Evolutionary conservation across 106 monocot genomes (phyloP).

Genomic region (Dendrobium chrysotoxum): DNA sequence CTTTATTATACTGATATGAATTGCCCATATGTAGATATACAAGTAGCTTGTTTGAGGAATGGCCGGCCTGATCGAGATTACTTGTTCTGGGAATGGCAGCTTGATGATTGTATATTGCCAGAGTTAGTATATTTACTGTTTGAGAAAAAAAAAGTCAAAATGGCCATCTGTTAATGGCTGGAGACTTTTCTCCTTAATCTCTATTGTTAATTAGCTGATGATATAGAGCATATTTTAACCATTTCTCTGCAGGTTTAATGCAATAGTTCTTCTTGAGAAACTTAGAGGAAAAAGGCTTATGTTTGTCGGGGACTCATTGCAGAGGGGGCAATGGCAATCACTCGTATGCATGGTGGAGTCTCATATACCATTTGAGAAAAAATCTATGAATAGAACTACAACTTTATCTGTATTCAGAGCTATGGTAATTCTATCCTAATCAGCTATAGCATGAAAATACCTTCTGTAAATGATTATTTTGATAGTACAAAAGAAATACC

Average conservation of each 20-base stretch:
- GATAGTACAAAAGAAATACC: not conserved
- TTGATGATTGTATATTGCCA: not conserved
- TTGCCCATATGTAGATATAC: not conserved
- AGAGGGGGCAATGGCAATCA: constrained; percentile 6
- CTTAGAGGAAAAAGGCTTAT: constrained; percentile 9
- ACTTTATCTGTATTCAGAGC: not conserved
- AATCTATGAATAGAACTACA: not conserved
- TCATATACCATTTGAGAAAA: not conserved
- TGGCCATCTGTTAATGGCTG: no score
- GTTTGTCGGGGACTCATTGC: constrained; percentile 6
- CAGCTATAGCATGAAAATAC: not conserved
- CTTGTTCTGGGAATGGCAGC: constrained; percentile 8
- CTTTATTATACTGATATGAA: not conserved
- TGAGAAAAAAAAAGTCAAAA: no score
- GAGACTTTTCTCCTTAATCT: no score
- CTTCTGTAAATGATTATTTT: not conserved
- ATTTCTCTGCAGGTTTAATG: not conserved
- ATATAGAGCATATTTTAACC: not conserved
- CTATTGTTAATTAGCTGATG: no score
- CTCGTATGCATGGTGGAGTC: constrained; percentile 7
- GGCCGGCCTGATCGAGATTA: not conserved
- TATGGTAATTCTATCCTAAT: not conserved
- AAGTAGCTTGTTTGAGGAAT: constrained; percentile 1
- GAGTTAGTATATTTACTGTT: not conserved
- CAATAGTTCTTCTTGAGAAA: not conserved